phyloP scores from a whole-genome alignment of 306 rosid species.

The Delonix regia region DNA sequence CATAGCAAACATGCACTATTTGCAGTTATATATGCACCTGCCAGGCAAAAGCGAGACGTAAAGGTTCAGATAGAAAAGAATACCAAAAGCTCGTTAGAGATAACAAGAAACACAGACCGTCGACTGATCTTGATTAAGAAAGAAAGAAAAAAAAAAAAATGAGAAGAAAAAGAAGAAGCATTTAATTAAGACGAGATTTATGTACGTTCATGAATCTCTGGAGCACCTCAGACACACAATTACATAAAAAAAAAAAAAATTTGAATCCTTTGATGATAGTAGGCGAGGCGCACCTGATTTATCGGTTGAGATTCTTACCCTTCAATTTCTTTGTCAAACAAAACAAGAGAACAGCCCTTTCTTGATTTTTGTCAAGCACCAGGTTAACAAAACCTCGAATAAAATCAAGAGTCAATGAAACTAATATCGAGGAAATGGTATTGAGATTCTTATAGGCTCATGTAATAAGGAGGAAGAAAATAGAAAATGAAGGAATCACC shows the following conservation, averaged over 20 bases:
- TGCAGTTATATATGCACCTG: background rate
- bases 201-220: background rate
- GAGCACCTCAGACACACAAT: background rate
- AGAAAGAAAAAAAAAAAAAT: too few species aligned
- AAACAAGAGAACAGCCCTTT: background rate
- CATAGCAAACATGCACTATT: background rate
- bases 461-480: background rate
- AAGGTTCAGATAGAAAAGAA: background rate
- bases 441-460: background rate
- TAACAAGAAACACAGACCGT: background rate
- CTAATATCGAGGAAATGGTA: background rate
- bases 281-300: conserved; percentile 40
- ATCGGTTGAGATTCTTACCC: background rate
- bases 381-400: too few species aligned
- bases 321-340: background rate
- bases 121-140: background rate
- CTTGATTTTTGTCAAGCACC: too few species aligned
- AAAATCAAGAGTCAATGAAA: too few species aligned
- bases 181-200: background rate
- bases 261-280: conserved; percentile 14
- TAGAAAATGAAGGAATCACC: background rate
- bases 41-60: background rate
- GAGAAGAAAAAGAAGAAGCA: background rate
- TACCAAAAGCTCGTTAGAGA: background rate
- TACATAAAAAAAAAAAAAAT: conserved; percentile 3